These are phyloP conservation scores for Globisporangium nagaii DNA, from an alignment of 352 stramenopile species.

Conservation along the genomic window DNA sequence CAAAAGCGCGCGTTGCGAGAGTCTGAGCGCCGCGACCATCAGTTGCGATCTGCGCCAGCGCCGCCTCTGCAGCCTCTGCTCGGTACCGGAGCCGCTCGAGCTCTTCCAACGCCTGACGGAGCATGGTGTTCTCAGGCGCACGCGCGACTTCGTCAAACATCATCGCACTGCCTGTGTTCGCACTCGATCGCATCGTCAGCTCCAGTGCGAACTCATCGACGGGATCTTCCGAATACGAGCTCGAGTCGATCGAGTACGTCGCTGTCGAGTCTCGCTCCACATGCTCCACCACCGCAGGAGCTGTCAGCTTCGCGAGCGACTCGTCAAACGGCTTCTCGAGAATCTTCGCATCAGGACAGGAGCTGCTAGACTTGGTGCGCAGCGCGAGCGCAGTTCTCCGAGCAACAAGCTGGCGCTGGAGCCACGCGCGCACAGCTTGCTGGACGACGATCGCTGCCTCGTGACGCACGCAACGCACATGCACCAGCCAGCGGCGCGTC, in stretches of 20 bases:
- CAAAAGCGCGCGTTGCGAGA: not conserved
- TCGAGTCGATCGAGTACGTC: constrained; percentile 15
- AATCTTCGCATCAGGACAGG: not conserved
- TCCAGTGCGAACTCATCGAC: constrained; percentile 12
- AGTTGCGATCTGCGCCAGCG: constrained; percentile 25
- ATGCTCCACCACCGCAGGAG: constrained; percentile 3
- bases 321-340: not conserved
- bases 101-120: constrained; percentile 43
- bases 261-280: constrained; percentile 13
- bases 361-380: not conserved
- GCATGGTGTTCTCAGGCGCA: constrained; percentile 19
- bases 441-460: constrained; percentile 29
- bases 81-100: constrained; percentile 50
- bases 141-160: constrained; percentile 14
- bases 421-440: constrained; percentile 21
- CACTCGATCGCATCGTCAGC: constrained; percentile 3
- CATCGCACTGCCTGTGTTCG: not conserved
- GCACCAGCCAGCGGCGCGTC: constrained; percentile 25
- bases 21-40: not conserved
- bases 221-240: constrained; percentile 14
- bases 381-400: not conserved
- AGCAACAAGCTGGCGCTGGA: constrained; percentile 2
- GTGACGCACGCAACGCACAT: constrained; percentile 12
- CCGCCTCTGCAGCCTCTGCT: constrained; percentile 58
- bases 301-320: not conserved